These are phyloP conservation scores for Citrullus amarus DNA, from an alignment of 306 rosid genomes.

Conservation along the genomic window DNA sequence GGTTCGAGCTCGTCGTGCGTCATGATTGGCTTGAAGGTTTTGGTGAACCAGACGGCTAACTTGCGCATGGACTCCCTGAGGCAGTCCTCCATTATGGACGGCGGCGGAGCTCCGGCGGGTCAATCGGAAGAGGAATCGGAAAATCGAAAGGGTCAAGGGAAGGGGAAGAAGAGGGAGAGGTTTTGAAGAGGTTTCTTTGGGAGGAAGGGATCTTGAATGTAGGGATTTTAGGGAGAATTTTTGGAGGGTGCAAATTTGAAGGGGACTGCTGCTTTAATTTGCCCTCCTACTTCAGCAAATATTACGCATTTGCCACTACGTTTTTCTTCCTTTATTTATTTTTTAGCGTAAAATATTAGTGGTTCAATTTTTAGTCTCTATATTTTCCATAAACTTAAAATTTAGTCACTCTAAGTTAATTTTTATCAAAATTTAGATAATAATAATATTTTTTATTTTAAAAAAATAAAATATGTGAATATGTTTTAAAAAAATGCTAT, in stretches of 20 bases:
- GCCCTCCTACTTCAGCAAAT: background rate
- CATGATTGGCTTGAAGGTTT: conserved; percentile 42
- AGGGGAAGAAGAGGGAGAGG: background rate
- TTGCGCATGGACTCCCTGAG: conserved; percentile 28
- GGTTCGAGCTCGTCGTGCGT: conserved; percentile 55
- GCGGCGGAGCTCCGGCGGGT: background rate
- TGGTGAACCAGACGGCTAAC: conserved; percentile 39
- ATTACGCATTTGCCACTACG: background rate
- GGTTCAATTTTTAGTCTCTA: too few relatives aligned
- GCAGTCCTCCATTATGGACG: conserved; percentile 17
- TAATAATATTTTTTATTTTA: too few relatives aligned
- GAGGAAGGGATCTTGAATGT: conserved; percentile 6
- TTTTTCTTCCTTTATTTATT: background rate
- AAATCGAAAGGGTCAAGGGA: background rate
- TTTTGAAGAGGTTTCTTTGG: background rate
- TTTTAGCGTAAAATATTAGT: too few relatives aligned
- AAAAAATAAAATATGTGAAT: too few relatives aligned
- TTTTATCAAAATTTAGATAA: too few relatives aligned
- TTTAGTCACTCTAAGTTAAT: too few relatives aligned
- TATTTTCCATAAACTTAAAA: too few relatives aligned
- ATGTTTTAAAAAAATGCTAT: too few relatives aligned
- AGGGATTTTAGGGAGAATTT: conserved; percentile 9
- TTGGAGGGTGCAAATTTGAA: conserved; percentile 8
- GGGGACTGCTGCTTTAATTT: background rate
- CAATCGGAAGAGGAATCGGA: background rate